A percentile compares a stretch with the other conserved stretches of the same genome.
Evolutionary conservation across 441 rosid genomes (phyloP).

Genomic region (Kokia cookei): DNA sequence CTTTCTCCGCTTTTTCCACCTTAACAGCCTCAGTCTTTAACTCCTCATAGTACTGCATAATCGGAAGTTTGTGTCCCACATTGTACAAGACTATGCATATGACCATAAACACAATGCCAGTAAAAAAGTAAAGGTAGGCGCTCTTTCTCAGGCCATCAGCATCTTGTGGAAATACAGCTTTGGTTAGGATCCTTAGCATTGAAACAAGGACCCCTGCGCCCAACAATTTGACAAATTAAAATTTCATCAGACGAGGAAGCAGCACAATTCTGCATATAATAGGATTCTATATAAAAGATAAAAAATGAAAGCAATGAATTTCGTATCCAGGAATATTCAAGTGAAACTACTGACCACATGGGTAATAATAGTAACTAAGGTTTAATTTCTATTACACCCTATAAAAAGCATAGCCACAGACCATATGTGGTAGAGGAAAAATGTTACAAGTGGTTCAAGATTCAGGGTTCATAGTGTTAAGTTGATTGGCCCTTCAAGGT

Average conservation of each 20-base stretch:
- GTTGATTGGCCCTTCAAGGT: too few relatives aligned
- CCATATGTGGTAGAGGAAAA: background rate
- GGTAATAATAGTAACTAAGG: too few relatives aligned
- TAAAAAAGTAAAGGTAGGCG: constrained; percentile 72
- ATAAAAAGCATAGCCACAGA: background rate
- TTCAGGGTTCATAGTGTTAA: background rate
- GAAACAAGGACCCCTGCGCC: constrained; percentile 90
- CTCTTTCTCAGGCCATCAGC: constrained; percentile 66
- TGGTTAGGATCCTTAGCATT: constrained; percentile 63
- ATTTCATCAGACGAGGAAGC: background rate
- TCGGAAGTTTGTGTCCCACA: constrained; percentile 67
- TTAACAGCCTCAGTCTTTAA: constrained; percentile 48
- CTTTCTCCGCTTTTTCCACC: constrained; percentile 39
- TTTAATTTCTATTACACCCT: too few relatives aligned
- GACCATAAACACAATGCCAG: constrained; percentile 68
- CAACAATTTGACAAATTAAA: constrained; percentile 12
- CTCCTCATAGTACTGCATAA: constrained; percentile 65
- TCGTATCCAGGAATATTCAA: too few relatives aligned
- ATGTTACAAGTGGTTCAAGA: background rate
- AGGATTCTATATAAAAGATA: too few relatives aligned
- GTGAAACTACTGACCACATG: too few relatives aligned
- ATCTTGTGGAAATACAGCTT: constrained; percentile 72
- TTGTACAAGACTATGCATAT: constrained; percentile 67
- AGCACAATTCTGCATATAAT: background rate
- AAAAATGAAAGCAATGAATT: too few relatives aligned